Percentiles rank a stretch among this genome's conserved stretches.
These are phyloP conservation scores for Ceratobasidium theobromae DNA, from an alignment of 1,284 basidiomycete species.

Conservation along the genomic window DNA sequence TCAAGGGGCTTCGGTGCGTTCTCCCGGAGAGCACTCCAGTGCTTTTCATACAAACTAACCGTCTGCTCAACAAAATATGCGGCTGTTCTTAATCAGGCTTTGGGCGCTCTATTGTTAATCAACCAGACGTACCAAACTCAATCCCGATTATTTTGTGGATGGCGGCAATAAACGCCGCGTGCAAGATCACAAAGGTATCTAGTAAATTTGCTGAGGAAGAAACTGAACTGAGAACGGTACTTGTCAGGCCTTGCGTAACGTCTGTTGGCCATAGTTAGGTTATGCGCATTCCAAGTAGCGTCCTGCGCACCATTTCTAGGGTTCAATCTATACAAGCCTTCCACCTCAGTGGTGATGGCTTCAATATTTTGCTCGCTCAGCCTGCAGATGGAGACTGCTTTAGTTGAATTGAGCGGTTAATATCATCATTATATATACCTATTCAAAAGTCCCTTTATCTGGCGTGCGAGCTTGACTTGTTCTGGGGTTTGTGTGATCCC, in stretches of 20 bases:
- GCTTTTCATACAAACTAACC: constrained; percentile 64
- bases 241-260: constrained; percentile 79
- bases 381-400: constrained; percentile 46
- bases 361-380: constrained; percentile 91
- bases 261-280: constrained; percentile 49
- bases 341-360: constrained; percentile 74
- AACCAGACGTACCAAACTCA: constrained; percentile 72
- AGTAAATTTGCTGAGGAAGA: constrained; percentile 80
- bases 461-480: constrained; percentile 67
- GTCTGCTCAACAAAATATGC: constrained; percentile 76
- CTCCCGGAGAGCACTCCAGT: constrained; percentile 46
- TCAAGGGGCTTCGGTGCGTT: constrained; percentile 26
- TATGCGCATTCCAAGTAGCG: neutral
- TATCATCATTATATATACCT: constrained; percentile 52
- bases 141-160: constrained; percentile 84
- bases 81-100: constrained; percentile 48
- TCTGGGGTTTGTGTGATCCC: constrained; percentile 51
- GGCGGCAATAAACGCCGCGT: constrained; percentile 85
- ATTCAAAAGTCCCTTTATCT: constrained; percentile 87
- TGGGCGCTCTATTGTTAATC: constrained; percentile 34
- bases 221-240: constrained; percentile 79
- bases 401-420: neutral
- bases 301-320: constrained; percentile 69
- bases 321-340: constrained; percentile 76
- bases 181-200: constrained; percentile 88